Conservation (phyloP, 768 basidiomycete genomes). For the Amanita fuliginea region DNA sequence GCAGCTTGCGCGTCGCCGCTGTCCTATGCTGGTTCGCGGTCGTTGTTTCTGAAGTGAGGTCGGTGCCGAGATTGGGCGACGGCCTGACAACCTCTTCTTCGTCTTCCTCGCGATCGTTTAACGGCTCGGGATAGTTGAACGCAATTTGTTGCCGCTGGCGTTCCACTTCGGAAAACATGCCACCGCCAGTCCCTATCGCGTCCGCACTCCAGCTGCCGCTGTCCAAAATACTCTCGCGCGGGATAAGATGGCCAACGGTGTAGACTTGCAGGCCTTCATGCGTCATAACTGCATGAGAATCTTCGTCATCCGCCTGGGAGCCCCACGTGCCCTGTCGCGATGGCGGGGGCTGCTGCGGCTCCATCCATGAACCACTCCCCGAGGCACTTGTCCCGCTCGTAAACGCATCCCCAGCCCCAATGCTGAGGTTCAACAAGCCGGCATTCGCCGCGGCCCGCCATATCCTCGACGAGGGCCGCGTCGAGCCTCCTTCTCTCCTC, state of each 20-base stretch:
- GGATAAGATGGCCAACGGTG: constrained; percentile 69
- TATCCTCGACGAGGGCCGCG: constrained; percentile 9
- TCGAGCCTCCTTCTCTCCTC: background rate
- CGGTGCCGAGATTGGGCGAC: constrained; percentile 13
- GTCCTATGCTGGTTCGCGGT: constrained; percentile 12
- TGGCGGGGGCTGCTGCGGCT: background rate
- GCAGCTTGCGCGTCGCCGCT: constrained; percentile 33
- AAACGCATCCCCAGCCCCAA: background rate
- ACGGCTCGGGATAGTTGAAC: too few species aligned
- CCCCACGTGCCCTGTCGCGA: constrained; percentile 5
- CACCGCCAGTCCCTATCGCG: constrained; percentile 14
- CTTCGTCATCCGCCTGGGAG: constrained; percentile 8
- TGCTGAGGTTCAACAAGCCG: constrained; percentile 5
- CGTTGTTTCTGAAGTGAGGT: constrained; percentile 13
- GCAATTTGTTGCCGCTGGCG: constrained; percentile 11
- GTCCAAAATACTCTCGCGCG: constrained; percentile 38
- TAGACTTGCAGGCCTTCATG: constrained; percentile 73
- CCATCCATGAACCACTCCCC: constrained; percentile 1
- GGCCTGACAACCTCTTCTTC: constrained; percentile 30
- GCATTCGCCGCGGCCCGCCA: constrained; percentile 13
- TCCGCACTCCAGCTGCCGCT: constrained; percentile 58
- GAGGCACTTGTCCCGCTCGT: background rate
- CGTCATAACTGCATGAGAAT: constrained; percentile 13
- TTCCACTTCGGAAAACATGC: constrained; percentile 14
- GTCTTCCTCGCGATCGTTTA: constrained; percentile 5